phyloP scores from a whole-genome alignment of 805 yeast genomes.

The Cyberlindnera mycetangii region DNA sequence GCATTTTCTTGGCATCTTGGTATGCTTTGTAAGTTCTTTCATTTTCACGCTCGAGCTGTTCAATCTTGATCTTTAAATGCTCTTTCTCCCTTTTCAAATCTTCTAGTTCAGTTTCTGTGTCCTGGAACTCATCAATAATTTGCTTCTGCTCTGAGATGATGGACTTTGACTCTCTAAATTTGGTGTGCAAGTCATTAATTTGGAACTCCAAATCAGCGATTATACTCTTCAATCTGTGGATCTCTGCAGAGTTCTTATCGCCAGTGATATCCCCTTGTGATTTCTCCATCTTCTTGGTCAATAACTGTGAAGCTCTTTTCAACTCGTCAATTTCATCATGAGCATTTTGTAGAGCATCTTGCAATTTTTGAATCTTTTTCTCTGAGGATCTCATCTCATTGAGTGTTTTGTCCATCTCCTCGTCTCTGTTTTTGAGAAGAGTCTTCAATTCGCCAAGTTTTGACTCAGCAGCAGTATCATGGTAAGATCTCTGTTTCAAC shows the following conservation, averaged over 20 bases:
- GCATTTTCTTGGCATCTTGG: slow-evolving; percentile 17
- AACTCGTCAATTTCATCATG: slow-evolving; percentile 4
- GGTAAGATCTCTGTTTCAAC: slow-evolving; percentile 13
- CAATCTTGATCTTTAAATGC: slow-evolving; percentile 18
- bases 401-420: slow-evolving; percentile 14
- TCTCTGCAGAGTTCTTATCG: slow-evolving; percentile 10
- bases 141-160: slow-evolving; percentile 23
- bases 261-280: slow-evolving; percentile 14
- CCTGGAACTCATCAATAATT: slow-evolving; percentile 24
- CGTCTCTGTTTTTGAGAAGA: slow-evolving; percentile 16
- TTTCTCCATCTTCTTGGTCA: slow-evolving; percentile 8
- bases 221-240: slow-evolving; percentile 8
- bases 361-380: slow-evolving; percentile 4
- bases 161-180: slow-evolving; percentile 21
- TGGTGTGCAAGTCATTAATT: slow-evolving; percentile 14
- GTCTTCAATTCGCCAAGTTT: slow-evolving; percentile 16
- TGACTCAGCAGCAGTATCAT: slow-evolving; percentile 13
- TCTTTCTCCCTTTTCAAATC: slow-evolving; percentile 17
- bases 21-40: slow-evolving; percentile 28
- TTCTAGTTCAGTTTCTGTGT: slow-evolving; percentile 19
- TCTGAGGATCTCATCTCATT: slow-evolving; percentile 8
- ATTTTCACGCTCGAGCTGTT: slow-evolving; percentile 33
- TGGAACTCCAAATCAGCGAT: slow-evolving; percentile 19
- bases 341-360: slow-evolving; percentile 5
- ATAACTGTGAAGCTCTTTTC: background rate